A percentile compares a stretch with the other conserved stretches of the same genome.
Evolutionary conservation across 1,284 basidiomycete species (phyloP).

Genomic region (Tylopilus orsonianus): DNA sequence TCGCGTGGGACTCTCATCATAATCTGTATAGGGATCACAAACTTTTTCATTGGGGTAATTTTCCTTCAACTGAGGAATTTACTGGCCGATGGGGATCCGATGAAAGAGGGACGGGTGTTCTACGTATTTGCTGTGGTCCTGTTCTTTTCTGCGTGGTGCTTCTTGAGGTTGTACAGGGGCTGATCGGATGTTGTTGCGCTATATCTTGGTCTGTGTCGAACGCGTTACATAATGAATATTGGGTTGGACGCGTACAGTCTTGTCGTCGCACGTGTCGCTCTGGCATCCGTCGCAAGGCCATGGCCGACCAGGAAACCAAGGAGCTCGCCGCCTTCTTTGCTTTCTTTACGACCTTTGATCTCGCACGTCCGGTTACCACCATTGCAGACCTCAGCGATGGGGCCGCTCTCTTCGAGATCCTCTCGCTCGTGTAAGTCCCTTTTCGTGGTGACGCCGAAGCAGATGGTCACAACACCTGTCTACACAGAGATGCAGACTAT

Average conservation of each 20-base stretch:
- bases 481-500: conserved; percentile 73
- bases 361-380: conserved; percentile 58
- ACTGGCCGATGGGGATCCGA: conserved; percentile 61
- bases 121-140: conserved; percentile 69
- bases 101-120: conserved; percentile 79
- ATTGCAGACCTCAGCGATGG: conserved; percentile 75
- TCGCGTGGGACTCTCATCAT: conserved; percentile 1
- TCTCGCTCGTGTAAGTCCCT: conserved; percentile 65
- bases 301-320: conserved; percentile 53
- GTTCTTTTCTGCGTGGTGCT: conserved; percentile 36
- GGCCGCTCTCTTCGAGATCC: conserved; percentile 66
- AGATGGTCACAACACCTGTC: conserved; percentile 12
- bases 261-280: conserved; percentile 2
- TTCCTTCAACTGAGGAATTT: conserved; percentile 83
- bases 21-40: conserved; percentile 63
- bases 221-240: conserved; percentile 29
- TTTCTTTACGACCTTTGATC: conserved; percentile 73
- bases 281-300: conserved; percentile 18
- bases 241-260: conserved; percentile 1
- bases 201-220: no score
- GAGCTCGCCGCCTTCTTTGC: conserved; percentile 76
- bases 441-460: not conserved
- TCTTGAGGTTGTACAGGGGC: conserved; percentile 42
- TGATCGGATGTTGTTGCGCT: conserved; percentile 12
- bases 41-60: conserved; percentile 78